Conservation (phyloP, 805 yeast species). For the Yamadazyma sp. region DNA sequence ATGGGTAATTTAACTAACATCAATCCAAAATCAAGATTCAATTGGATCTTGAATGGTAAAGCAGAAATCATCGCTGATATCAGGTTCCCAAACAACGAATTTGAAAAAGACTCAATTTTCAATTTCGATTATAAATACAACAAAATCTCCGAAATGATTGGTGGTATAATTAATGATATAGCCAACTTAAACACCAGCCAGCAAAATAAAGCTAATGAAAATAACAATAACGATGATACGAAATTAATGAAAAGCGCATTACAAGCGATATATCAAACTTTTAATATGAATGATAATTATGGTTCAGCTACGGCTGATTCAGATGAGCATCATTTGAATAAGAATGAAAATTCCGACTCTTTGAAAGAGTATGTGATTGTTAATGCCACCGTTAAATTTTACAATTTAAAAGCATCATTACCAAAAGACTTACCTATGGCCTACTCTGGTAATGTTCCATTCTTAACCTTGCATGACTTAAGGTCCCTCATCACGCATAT, state of each 20-base stretch:
- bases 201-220: constrained; percentile 1
- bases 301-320: no score
- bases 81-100: constrained; percentile 56
- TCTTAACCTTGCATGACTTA: constrained; percentile 56
- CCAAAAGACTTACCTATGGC: constrained; percentile 52
- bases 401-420: constrained; percentile 55
- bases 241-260: constrained; percentile 36
- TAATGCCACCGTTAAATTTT: constrained; percentile 63
- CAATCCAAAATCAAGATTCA: constrained; percentile 46
- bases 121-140: constrained; percentile 17
- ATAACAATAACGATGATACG: constrained; percentile 17
- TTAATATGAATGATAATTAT: constrained; percentile 16
- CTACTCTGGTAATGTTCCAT: constrained; percentile 47
- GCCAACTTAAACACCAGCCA: constrained; percentile 16
- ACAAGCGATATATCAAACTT: constrained; percentile 41
- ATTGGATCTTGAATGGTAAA: constrained; percentile 72
- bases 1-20: constrained; percentile 28
- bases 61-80: constrained; percentile 71
- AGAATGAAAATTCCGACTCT: constrained; percentile 10
- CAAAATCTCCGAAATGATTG: constrained; percentile 24
- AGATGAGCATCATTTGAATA: constrained; percentile 2
- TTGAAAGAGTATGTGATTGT: constrained; percentile 55
- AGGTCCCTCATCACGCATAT: constrained; percentile 60
- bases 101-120: constrained; percentile 18
- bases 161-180: constrained; percentile 26